A percentile compares a stretch with the other conserved stretches of the same genome.
phyloP scores from a whole-genome alignment of 2,329 filamentous ascomycete genomes.

The Fonsecaea monophora region DNA sequence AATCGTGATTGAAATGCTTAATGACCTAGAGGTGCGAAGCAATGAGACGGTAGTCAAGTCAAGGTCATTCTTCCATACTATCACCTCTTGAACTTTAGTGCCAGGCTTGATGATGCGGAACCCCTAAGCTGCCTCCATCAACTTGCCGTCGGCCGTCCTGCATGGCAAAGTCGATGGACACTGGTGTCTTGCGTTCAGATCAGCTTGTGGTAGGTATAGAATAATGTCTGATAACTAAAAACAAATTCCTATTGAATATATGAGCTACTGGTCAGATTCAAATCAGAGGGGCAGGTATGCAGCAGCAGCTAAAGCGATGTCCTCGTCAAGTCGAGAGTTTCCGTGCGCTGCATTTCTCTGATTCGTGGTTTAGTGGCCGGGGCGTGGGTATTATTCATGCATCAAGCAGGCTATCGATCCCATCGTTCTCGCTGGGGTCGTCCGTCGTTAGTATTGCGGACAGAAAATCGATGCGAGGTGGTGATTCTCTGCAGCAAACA shows the following conservation, averaged over 20 bases:
- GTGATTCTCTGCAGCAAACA: background rate
- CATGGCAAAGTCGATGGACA: too few species aligned
- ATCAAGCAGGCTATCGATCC: background rate
- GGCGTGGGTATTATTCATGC: background rate
- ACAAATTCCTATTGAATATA: background rate
- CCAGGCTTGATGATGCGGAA: background rate
- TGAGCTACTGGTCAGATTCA: background rate
- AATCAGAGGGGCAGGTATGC: background rate
- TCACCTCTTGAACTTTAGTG: background rate
- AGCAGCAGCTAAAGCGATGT: background rate
- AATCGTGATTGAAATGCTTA: constrained; percentile 14
- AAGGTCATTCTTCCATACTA: background rate
- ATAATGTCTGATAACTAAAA: too few species aligned
- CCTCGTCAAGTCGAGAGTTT: background rate
- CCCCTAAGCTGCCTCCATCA: background rate
- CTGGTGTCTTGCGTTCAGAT: too few species aligned
- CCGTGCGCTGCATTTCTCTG: background rate
- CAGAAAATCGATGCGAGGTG: background rate
- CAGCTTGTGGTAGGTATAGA: too few species aligned
- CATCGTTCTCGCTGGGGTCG: background rate
- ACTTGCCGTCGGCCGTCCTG: background rate
- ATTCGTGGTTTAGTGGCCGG: background rate
- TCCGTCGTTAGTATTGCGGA: background rate
- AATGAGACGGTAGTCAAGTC: background rate
- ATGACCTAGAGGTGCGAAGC: background rate